Conservation (phyloP, 768 basidiomycete genomes). For the Hericium erinaceus region DNA sequence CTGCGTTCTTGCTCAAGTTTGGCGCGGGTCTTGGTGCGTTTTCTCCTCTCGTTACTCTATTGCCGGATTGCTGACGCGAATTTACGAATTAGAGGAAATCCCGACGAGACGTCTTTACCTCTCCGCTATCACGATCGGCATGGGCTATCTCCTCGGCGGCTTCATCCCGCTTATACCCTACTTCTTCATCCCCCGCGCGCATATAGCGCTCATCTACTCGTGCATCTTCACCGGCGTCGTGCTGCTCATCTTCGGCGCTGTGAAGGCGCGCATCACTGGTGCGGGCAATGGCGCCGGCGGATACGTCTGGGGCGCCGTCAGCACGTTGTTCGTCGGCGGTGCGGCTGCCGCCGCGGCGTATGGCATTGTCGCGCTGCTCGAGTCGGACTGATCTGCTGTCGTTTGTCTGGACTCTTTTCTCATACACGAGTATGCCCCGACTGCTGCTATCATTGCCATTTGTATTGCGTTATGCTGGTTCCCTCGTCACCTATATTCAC, state of each 20-base stretch:
- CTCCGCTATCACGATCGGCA: slow-evolving; percentile 91
- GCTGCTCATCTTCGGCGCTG: slow-evolving; percentile 81
- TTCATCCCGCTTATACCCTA: slow-evolving; percentile 89
- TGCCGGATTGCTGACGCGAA: neutral
- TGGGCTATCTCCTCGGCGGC: slow-evolving; percentile 90
- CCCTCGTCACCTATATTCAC: too few species aligned
- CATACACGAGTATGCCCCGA: too few species aligned
- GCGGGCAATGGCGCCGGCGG: slow-evolving; percentile 51
- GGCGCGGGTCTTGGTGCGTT: slow-evolving; percentile 81
- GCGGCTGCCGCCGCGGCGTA: slow-evolving; percentile 76
- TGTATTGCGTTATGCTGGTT: too few species aligned
- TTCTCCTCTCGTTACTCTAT: neutral
- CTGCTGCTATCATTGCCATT: too few species aligned
- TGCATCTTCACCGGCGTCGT: slow-evolving; percentile 76
- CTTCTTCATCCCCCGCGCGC: slow-evolving; percentile 74
- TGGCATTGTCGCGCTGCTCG: slow-evolving; percentile 44
- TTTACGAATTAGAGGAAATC: slow-evolving; percentile 60
- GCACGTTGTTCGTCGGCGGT: slow-evolving; percentile 84
- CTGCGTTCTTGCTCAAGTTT: slow-evolving; percentile 91
- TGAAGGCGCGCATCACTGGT: slow-evolving; percentile 87
- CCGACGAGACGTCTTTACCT: slow-evolving; percentile 76
- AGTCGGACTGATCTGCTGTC: slow-evolving; percentile 13
- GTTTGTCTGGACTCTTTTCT: too few species aligned
- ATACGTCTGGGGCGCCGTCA: slow-evolving; percentile 82
- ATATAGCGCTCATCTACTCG: slow-evolving; percentile 61